Evolutionary conservation across 495 filamentous ascomycete species (phyloP).

Genomic region (Tuber borchii): DNA sequence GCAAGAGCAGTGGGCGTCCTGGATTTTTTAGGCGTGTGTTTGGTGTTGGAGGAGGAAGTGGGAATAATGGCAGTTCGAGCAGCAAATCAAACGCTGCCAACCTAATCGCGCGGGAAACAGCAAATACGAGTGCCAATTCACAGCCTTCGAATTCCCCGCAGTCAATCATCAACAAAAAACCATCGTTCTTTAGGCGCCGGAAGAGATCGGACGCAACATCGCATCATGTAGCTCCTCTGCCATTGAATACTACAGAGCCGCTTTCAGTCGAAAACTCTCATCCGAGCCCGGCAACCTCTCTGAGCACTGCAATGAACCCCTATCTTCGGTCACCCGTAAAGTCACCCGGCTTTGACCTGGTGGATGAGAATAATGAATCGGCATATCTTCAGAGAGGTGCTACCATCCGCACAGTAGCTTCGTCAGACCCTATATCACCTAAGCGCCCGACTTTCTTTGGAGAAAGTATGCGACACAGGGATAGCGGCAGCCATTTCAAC

Average conservation of each 20-base stretch:
- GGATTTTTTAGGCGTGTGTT: constrained; percentile 94
- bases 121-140: constrained; percentile 24
- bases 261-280: constrained; percentile 45
- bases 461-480: constrained; percentile 35
- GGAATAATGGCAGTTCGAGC: constrained; percentile 33
- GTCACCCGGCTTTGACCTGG: constrained; percentile 21
- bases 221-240: constrained; percentile 47
- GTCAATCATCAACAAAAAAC: constrained; percentile 71
- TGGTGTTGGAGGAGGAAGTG: constrained; percentile 45
- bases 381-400: constrained; percentile 33
- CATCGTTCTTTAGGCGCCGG: constrained; percentile 85
- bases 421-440: constrained; percentile 39
- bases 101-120: constrained; percentile 19
- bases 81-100: constrained; percentile 41
- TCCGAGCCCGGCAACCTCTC: constrained; percentile 76
- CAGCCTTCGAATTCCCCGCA: constrained; percentile 40
- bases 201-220: constrained; percentile 67
- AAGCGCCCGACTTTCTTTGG: constrained; percentile 41
- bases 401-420: constrained; percentile 41
- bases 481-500: constrained; percentile 28
- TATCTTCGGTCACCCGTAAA: constrained; percentile 52
- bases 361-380: constrained; percentile 29
- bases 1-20: constrained; percentile 57
- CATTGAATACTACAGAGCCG: constrained; percentile 39
- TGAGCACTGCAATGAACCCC: constrained; percentile 84